A percentile compares a stretch with the other conserved stretches of the same genome.
These are phyloP conservation scores for Macadamia tetraphylla DNA, from an alignment of 164 flowering plant species.

Conservation along the genomic window DNA sequence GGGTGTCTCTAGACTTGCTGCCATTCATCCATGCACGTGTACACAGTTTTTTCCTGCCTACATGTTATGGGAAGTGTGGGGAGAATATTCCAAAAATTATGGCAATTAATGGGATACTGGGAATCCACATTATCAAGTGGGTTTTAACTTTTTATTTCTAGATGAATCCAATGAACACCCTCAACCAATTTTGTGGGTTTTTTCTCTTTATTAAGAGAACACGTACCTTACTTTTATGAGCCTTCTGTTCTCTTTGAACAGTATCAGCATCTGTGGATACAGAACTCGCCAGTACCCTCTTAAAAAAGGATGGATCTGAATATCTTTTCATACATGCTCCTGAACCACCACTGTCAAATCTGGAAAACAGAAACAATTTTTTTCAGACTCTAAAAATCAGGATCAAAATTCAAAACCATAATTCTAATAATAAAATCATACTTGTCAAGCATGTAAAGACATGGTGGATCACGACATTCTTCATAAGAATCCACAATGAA, in stretches of 20 bases:
- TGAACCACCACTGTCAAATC: conserved; percentile 83
- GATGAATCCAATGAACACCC: no score
- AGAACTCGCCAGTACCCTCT: conserved; percentile 31
- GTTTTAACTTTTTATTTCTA: no score
- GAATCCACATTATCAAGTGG: no score
- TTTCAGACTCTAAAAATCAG: neutral
- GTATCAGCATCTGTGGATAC: conserved; percentile 27
- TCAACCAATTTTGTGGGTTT: no score
- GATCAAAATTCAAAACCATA: conserved; percentile 1
- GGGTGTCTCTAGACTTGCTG: no score
- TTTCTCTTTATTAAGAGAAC: neutral
- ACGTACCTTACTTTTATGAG: conserved; percentile 48
- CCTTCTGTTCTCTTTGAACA: conserved; percentile 35
- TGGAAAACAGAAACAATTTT: conserved; percentile 20
- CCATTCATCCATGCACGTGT: no score
- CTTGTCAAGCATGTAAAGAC: conserved; percentile 76
- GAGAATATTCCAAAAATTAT: no score
- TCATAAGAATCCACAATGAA: conserved; percentile 79
- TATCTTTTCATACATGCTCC: conserved; percentile 86
- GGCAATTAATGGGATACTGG: no score
- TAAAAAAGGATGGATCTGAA: conserved; percentile 82
- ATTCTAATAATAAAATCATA: conserved; percentile 16
- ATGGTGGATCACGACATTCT: conserved; percentile 72
- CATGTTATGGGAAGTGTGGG: no score
- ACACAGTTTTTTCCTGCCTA: no score